Conservation (phyloP, 2,329 filamentous ascomycete species). For the Trichoderma semiorbis region DNA sequence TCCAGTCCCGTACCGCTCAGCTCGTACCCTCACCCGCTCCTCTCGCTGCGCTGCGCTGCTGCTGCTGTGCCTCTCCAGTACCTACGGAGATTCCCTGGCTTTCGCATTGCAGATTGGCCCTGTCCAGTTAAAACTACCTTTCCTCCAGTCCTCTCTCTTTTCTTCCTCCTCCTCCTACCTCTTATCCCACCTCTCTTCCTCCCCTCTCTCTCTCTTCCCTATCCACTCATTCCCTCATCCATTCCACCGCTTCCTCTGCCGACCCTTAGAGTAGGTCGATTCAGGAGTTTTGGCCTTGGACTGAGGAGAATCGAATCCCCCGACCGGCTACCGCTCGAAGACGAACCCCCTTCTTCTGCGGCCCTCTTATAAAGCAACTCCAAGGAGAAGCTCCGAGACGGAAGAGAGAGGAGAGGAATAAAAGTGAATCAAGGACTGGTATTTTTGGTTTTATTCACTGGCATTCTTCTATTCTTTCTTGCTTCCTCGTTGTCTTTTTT, state of each 20-base stretch:
- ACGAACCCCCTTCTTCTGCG: slow-evolving; percentile 21
- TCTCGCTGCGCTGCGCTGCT: background rate
- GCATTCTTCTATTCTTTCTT: slow-evolving; percentile 11
- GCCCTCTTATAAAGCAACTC: slow-evolving; percentile 26
- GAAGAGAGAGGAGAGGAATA: slow-evolving; percentile 22
- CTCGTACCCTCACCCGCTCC: slow-evolving; percentile 13
- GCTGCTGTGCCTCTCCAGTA: background rate
- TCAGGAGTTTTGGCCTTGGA: slow-evolving; percentile 30
- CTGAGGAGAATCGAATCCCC: slow-evolving; percentile 33
- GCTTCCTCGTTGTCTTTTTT: slow-evolving; percentile 2
- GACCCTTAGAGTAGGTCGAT: slow-evolving; percentile 34
- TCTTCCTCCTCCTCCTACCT: slow-evolving; percentile 50
- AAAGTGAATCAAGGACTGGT: slow-evolving; percentile 38
- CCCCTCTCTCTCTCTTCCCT: slow-evolving; percentile 37
- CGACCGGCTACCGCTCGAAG: slow-evolving; percentile 27
- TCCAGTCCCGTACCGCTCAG: background rate
- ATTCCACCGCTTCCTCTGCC: slow-evolving; percentile 47
- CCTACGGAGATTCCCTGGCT: background rate
- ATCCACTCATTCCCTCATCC: slow-evolving; percentile 56
- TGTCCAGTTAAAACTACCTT: slow-evolving; percentile 40
- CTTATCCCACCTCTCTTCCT: slow-evolving; percentile 44
- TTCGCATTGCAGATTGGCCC: slow-evolving; percentile 5
- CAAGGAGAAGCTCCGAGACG: slow-evolving; percentile 29
- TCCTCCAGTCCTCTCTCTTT: slow-evolving; percentile 56
- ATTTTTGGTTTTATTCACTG: slow-evolving; percentile 27